Evolutionary conservation across 2,329 filamentous ascomycete species (phyloP).

Genomic region (Xylariaceae sp.): DNA sequence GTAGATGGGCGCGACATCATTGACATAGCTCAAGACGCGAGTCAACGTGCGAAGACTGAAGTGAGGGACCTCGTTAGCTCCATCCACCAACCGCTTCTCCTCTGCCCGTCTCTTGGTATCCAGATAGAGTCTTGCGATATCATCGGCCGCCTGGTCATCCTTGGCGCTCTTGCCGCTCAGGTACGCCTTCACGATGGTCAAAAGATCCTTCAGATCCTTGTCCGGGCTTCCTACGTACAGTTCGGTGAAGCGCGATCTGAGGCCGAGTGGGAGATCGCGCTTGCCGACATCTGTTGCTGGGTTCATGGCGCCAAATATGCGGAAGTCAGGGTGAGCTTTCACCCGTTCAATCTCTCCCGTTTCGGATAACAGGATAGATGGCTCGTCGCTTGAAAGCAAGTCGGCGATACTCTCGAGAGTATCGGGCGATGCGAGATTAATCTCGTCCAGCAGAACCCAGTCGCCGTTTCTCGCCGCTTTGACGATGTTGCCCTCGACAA

Average conservation of each 20-base stretch:
- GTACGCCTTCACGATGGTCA: slow-evolving; percentile 84
- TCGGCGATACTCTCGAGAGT: slow-evolving; percentile 92
- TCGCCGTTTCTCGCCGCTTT: slow-evolving; percentile 94
- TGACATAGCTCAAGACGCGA: slow-evolving; percentile 80
- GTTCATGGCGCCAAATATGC: slow-evolving; percentile 98
- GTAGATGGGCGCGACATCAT: slow-evolving; percentile 77
- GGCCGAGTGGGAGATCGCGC: slow-evolving; percentile 80
- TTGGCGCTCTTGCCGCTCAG: slow-evolving; percentile 65
- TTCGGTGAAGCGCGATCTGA: slow-evolving; percentile 91
- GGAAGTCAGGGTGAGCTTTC: slow-evolving; percentile 83
- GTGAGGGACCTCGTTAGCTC: slow-evolving; percentile 91
- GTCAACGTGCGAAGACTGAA: slow-evolving; percentile 95
- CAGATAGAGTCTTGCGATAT: slow-evolving; percentile 82
- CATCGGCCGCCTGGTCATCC: slow-evolving; percentile 67
- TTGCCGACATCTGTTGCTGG: slow-evolving; percentile 97
- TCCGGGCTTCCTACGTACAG: slow-evolving; percentile 92
- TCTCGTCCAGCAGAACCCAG: slow-evolving; percentile 95
- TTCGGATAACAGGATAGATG: slow-evolving; percentile 85
- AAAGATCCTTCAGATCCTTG: slow-evolving; percentile 75
- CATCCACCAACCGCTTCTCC: slow-evolving; percentile 83
- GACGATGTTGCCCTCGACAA: slow-evolving; percentile 92
- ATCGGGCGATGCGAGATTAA: slow-evolving; percentile 91
- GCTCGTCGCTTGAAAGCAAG: slow-evolving; percentile 65
- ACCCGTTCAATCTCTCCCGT: slow-evolving; percentile 90
- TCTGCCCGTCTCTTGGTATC: slow-evolving; percentile 77